Base-by-base conservation (phyloP, 257 asterid species). In the Fraxinus excelsior region DNA sequence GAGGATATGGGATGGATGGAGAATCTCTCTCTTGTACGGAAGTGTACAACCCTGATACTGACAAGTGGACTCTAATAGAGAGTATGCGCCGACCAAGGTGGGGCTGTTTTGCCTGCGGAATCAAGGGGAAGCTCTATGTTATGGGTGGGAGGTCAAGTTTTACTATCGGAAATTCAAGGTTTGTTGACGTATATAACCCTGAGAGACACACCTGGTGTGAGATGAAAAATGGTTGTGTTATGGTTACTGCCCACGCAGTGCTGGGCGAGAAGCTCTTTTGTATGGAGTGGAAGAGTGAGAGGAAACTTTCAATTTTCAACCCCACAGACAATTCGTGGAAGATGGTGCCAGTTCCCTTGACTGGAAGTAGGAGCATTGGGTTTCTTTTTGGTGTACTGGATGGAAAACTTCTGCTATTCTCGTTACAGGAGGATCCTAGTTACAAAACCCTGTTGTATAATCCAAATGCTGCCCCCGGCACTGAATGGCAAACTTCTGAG, bases 111-210 rank as follows among this genome's bases (percentile, higher is more conserved):
- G 97, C 96, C 0, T 87, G 83, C 35, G 91, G 87, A 19, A 84
- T 88, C 13, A 84, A 75, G 71, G 97, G 97, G 14, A 91, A 92
- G 79, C 93, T 94, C 56, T 90, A 91, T 29, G 82, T 92, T 1
- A 88, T 94, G 97, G 97, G 97, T 0, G 98, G 98, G 18, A 79
- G 98, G 71, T 94, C 98, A 12, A 90, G 84, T 66, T 94, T 92
- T 84, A 88, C 97, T 0, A 94, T 92, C 5, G 98, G 97, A 8
- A 89, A 94, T 64, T 92, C 93, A 5, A 87, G 89, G 84, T 82
- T 81, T 18, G 83, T 92, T 5, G 98, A 94, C 2, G 84, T 94
- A 23, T 94, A 94, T 67, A 78, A 65, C 81, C 90, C 96, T 0
- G 87, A 86, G 23, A 73, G 53, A 23, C 85, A 80, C 74, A 71